phyloP scores from a whole-genome alignment of 495 filamentous ascomycete genomes.

The Podospora sp. region DNA sequence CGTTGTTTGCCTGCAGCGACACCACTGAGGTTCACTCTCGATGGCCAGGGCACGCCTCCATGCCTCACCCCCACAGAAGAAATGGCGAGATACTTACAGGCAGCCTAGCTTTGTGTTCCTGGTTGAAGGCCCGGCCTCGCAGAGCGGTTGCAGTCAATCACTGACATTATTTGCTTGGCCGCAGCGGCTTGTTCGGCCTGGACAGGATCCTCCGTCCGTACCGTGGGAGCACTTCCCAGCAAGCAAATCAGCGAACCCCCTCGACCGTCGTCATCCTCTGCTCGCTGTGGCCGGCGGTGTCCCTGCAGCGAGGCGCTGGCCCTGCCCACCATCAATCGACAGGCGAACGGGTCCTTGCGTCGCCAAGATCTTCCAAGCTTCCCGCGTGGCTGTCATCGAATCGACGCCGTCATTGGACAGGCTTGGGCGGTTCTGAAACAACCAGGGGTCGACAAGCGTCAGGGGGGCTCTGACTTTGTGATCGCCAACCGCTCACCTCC shows the following conservation, averaged over 20 bases:
- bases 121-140: neutral
- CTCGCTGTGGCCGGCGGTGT: slow-evolving; percentile 13
- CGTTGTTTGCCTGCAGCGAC: neutral
- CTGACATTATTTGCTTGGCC: neutral
- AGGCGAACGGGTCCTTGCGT: slow-evolving; percentile 16
- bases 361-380: slow-evolving; percentile 14
- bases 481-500: slow-evolving; percentile 1
- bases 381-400: slow-evolving; percentile 3
- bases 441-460: slow-evolving; percentile 11
- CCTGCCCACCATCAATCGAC: slow-evolving; percentile 11
- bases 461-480: slow-evolving; percentile 2
- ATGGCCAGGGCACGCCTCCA: neutral
- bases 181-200: neutral
- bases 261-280: neutral
- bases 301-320: slow-evolving; percentile 18
- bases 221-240: neutral
- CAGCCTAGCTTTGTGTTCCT: neutral
- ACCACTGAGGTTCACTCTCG: no score
- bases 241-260: slow-evolving; percentile 8
- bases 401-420: slow-evolving; percentile 8
- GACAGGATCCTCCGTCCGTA: neutral
- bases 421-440: slow-evolving; percentile 15
- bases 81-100: neutral
- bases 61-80: neutral
- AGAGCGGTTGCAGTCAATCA: slow-evolving; percentile 7